A percentile compares a stretch with the other conserved stretches of the same genome.
phyloP scores from a whole-genome alignment of 2,329 filamentous ascomycete species.

The Neofusicoccum umdonicola region DNA sequence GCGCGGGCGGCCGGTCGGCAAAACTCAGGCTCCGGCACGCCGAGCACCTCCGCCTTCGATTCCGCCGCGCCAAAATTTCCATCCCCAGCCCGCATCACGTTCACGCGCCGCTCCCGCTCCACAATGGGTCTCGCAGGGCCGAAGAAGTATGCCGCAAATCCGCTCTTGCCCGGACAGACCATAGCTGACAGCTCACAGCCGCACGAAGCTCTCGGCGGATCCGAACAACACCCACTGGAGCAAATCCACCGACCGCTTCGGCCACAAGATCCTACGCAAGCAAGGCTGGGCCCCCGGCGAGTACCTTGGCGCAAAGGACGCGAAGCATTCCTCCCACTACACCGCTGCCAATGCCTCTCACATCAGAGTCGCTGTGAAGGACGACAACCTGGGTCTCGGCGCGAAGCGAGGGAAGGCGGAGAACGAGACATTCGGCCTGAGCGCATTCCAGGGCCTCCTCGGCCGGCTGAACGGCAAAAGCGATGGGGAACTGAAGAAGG shows the following conservation, averaged over 20 bases:
- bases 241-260: slow-evolving; percentile 76
- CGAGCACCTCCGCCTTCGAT: background rate
- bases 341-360: slow-evolving; percentile 79
- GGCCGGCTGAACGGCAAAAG: slow-evolving; percentile 87
- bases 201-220: slow-evolving; percentile 77
- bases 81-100: background rate
- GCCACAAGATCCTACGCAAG: slow-evolving; percentile 80
- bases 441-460: slow-evolving; percentile 80
- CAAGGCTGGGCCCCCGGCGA: slow-evolving; percentile 90
- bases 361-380: slow-evolving; percentile 81
- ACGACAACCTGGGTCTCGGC: slow-evolving; percentile 87
- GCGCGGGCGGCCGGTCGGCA: background rate
- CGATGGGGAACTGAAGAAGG: slow-evolving; percentile 68
- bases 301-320: slow-evolving; percentile 74
- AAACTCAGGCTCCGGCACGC: background rate
- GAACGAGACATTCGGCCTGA: slow-evolving; percentile 75
- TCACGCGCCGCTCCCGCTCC: background rate
- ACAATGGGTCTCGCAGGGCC: slow-evolving; percentile 67
- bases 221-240: slow-evolving; percentile 96
- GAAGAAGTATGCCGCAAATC: slow-evolving; percentile 55
- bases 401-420: slow-evolving; percentile 70
- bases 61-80: slow-evolving; percentile 5
- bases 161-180: slow-evolving; percentile 21
- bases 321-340: slow-evolving; percentile 71
- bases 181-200: slow-evolving; percentile 39